Base-by-base conservation (phyloP, 176 grass and related monocot species). In the Bromus sterilis region DNA sequence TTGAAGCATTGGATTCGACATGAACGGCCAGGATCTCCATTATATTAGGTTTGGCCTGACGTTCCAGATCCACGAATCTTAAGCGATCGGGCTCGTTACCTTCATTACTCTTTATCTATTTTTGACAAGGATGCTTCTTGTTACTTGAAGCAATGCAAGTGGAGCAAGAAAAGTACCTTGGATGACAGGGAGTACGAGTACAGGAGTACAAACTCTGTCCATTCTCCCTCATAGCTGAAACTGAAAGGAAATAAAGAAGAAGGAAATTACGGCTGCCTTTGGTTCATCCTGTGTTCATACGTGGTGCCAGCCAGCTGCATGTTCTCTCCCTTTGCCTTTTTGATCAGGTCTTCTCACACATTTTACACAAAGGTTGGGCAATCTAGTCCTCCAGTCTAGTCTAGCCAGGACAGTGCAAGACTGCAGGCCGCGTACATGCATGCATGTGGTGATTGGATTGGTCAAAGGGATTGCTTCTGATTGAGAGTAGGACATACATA, bases 391-490 rank as follows among this genome's bases (percentile, higher is more conserved):
- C n/a, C n/a, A n/a, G 28, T 64, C 14, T 34, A 70, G 63, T 56
- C 71, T 71, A 71, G 13, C n/a, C 40, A 80, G 25, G 14, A 33
- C 34, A 78, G 44, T 71, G 71, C 87, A 71, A 28, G 21, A 29
- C 87, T 77, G 82, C 78, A 85, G 77, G 21, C 63, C 87, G 46
- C 68, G 24, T 71, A 64, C 63, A 56, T 33, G 30, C 28, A 77
- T 65, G n/a, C 43, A 71, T 56, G 41, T n/a, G 64, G 33, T 56
- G 10, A 56, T 77, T 66, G 78, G 65, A 82, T 82, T 85, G 65
- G 78, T 82, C 87, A 85, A 85, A 78, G 35, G 65, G 35, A 78
- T 89, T 89, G 78, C 87, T 85, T 89, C 72, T 62, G 26, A 11
- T 28, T 56, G 42, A 74, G 78, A 89, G 73, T 71, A 82, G 78